Conservation (phyloP, 2,329 filamentous ascomycete genomes). For the Tympanopsis confertula region DNA sequence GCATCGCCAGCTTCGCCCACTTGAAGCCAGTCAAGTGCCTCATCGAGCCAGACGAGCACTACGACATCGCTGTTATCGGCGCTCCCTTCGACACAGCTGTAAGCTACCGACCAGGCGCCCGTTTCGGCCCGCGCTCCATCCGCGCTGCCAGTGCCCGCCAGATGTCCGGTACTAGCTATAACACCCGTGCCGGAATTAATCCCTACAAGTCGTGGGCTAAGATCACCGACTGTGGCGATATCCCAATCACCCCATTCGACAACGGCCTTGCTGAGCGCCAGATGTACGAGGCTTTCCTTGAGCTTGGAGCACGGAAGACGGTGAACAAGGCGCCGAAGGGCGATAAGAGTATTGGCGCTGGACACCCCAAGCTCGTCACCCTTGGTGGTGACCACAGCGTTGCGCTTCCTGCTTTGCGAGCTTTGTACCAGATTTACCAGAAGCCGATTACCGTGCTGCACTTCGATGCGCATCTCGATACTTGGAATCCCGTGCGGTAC, state of each 20-base stretch:
- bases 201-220: constrained; percentile 70
- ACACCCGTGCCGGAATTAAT: constrained; percentile 71
- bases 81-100: constrained; percentile 67
- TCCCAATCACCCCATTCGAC: constrained; percentile 77
- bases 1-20: constrained; percentile 67
- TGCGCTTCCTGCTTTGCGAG: constrained; percentile 57
- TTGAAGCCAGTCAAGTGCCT: constrained; percentile 59
- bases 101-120: constrained; percentile 58
- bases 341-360: constrained; percentile 11
- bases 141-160: constrained; percentile 74
- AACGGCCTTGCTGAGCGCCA: constrained; percentile 71
- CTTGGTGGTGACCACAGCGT: constrained; percentile 66
- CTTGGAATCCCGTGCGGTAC: constrained; percentile 75
- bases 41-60: constrained; percentile 48
- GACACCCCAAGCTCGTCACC: constrained; percentile 47
- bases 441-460: constrained; percentile 58
- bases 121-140: constrained; percentile 81
- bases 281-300: constrained; percentile 70
- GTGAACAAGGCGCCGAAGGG: constrained; percentile 11
- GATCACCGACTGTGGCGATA: constrained; percentile 82
- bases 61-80: constrained; percentile 63
- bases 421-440: constrained; percentile 49
- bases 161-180: constrained; percentile 69
- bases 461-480: constrained; percentile 72
- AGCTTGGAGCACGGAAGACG: constrained; percentile 40